A percentile compares a stretch with the other conserved stretches of the same genome.
phyloP scores from a whole-genome alignment of 441 rosid species.

The Erysimum pusillum region DNA sequence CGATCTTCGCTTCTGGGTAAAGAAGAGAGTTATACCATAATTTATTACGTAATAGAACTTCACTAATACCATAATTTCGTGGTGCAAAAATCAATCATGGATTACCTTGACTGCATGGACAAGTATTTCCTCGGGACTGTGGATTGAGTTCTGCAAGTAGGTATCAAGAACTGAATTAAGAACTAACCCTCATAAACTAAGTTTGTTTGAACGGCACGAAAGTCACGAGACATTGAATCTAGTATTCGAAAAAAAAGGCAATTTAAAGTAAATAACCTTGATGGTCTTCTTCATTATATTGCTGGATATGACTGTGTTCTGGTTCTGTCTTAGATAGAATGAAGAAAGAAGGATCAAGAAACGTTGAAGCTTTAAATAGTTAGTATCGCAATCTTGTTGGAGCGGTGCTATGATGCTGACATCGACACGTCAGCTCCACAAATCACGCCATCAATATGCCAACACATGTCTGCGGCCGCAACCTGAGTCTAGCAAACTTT shows the following conservation, averaged over 20 bases:
- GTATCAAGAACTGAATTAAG: slow-evolving; percentile 4
- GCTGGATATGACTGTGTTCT: not conserved
- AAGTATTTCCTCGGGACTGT: slow-evolving; percentile 32
- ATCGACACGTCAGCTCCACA: slow-evolving; percentile 44
- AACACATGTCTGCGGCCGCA: slow-evolving; percentile 36
- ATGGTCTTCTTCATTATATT: slow-evolving; percentile 27
- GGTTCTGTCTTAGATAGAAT: not conserved
- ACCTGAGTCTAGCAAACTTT: not conserved
- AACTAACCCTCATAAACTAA: not conserved
- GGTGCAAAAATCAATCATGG: not conserved
- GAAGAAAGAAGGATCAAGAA: not conserved
- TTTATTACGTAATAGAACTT: not conserved
- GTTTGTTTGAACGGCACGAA: slow-evolving; percentile 3
- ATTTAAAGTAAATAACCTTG: slow-evolving; percentile 20
- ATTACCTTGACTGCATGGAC: slow-evolving; percentile 38
- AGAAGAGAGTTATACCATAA: slow-evolving; percentile 1
- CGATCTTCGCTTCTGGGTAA: slow-evolving; percentile 33
- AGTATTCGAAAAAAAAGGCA: not conserved
- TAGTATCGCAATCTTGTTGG: slow-evolving; percentile 12
- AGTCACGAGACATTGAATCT: not conserved
- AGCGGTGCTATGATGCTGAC: slow-evolving; percentile 33
- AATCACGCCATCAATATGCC: slow-evolving; percentile 38
- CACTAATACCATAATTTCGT: not conserved
- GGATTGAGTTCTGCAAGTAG: slow-evolving; percentile 23
- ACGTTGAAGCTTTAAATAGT: not conserved